Percentiles rank a stretch among this genome's conserved stretches.
phyloP scores from a whole-genome alignment of 257 asterid species.

The Gentiana dahurica region DNA sequence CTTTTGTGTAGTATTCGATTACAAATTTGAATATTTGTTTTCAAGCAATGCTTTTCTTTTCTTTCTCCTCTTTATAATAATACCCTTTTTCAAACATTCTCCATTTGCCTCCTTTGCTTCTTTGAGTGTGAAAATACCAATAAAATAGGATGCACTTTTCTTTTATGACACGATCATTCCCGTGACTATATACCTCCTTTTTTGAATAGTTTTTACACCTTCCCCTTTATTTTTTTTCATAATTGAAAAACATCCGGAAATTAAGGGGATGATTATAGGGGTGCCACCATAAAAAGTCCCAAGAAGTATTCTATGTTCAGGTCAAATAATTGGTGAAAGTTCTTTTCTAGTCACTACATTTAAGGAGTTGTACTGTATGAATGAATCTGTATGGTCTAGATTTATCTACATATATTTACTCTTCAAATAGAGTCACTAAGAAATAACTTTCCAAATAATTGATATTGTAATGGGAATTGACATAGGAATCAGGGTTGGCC shows the following conservation, averaged over 20 bases:
- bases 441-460: no score
- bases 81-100: slow-evolving; percentile 24
- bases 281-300: slow-evolving; percentile 11
- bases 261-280: background rate
- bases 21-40: slow-evolving; percentile 12
- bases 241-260: background rate
- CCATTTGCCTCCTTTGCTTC: slow-evolving; percentile 12
- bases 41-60: slow-evolving; percentile 44
- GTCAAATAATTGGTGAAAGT: no score
- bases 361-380: no score
- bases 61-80: background rate
- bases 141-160: slow-evolving; percentile 16
- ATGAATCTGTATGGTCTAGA: no score
- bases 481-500: no score
- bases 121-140: background rate
- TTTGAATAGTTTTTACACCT: background rate
- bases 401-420: no score
- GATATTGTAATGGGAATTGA: no score
- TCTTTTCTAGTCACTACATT: no score
- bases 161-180: slow-evolving; percentile 11
- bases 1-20: slow-evolving; percentile 20
- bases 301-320: no score
- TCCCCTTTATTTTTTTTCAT: background rate
- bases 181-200: background rate
- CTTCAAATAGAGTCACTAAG: no score